Evolutionary conservation across 495 filamentous ascomycete species (phyloP).

Genomic region (Amniculicola lignicola): DNA sequence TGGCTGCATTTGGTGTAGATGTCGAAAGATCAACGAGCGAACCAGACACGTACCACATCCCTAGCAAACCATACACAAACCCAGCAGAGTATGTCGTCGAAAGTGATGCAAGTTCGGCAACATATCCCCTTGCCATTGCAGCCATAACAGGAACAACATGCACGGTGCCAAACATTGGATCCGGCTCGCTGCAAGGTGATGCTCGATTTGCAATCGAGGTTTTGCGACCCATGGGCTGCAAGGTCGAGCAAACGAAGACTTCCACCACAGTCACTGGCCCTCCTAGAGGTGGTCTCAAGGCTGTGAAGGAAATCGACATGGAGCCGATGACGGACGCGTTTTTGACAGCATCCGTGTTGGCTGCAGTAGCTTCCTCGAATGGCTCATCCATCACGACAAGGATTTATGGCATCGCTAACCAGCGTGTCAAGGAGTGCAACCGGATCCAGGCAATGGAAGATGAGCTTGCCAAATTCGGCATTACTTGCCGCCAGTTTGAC

Average conservation of each 20-base stretch:
- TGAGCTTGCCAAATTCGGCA: slow-evolving; percentile 92
- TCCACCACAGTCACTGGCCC: slow-evolving; percentile 95
- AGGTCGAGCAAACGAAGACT: slow-evolving; percentile 73
- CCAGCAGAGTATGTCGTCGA: slow-evolving; percentile 87
- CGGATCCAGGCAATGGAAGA: slow-evolving; percentile 95
- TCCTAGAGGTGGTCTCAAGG: slow-evolving; percentile 64
- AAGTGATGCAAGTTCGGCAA: slow-evolving; percentile 96
- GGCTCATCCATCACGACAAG: slow-evolving; percentile 62
- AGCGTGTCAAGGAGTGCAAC: slow-evolving; percentile 98
- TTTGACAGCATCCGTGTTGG: slow-evolving; percentile 88
- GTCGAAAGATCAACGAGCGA: slow-evolving; percentile 71
- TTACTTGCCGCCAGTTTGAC: slow-evolving; percentile 79
- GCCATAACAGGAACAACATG: slow-evolving; percentile 93
- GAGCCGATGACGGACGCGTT: slow-evolving; percentile 99
- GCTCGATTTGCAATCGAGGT: slow-evolving; percentile 92
- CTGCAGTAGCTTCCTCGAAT: slow-evolving; percentile 69
- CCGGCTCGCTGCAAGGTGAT: slow-evolving; percentile 87
- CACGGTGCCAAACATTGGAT: slow-evolving; percentile 94
- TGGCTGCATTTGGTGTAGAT: slow-evolving; percentile 84
- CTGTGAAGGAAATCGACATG: slow-evolving; percentile 84
- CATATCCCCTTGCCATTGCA: slow-evolving; percentile 91
- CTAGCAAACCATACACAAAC: slow-evolving; percentile 78
- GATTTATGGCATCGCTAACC: slow-evolving; percentile 96
- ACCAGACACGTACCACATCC: slow-evolving; percentile 91
- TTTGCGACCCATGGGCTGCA: slow-evolving; percentile 88